Percentiles rank a stretch among this genome's conserved stretches.
phyloP scores from a whole-genome alignment of 2,329 filamentous ascomycete genomes.

The Ophiostoma piceae region DNA sequence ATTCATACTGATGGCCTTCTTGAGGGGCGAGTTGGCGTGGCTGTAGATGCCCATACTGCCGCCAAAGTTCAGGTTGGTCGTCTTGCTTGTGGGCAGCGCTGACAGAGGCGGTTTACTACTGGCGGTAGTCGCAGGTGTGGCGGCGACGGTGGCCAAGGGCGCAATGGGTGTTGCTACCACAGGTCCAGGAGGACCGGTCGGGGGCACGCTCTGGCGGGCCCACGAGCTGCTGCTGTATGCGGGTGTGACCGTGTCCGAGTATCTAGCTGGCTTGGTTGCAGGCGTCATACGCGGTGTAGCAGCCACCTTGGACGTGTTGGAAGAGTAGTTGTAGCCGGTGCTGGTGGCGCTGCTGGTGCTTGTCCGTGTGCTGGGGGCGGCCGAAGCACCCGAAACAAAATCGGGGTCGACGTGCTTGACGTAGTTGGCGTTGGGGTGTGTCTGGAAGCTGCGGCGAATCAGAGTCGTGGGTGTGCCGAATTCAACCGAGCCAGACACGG shows the following conservation, averaged over 20 bases:
- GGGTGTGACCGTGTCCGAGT: constrained; percentile 35
- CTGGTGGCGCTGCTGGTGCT: constrained; percentile 34
- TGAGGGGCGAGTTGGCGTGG: constrained; percentile 75
- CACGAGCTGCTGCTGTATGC: constrained; percentile 17
- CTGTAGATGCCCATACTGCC: constrained; percentile 76
- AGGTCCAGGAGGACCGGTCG: not conserved
- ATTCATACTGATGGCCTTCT: constrained; percentile 65
- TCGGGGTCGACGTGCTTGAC: constrained; percentile 67
- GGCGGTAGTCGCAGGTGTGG: constrained; percentile 19
- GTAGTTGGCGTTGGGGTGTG: constrained; percentile 80
- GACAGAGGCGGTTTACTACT: constrained; percentile 27
- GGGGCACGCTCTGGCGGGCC: constrained; percentile 28
- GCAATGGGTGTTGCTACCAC: constrained; percentile 1
- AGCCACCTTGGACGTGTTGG: constrained; percentile 30
- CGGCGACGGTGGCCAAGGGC: constrained; percentile 14
- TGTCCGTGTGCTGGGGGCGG: constrained; percentile 32
- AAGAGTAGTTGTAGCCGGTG: constrained; percentile 24
- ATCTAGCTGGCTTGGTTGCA: constrained; percentile 28
- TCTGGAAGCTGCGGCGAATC: constrained; percentile 71
- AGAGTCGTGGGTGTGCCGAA: constrained; percentile 53
- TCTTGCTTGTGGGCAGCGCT: constrained; percentile 25
- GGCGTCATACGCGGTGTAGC: constrained; percentile 43
- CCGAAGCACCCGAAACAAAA: constrained; percentile 34
- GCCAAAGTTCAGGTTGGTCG: constrained; percentile 46
- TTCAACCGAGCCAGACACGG: constrained; percentile 34